A percentile compares a stretch with the other conserved stretches of the same genome.
phyloP scores from a whole-genome alignment of 192 early-diverging fungal species.

The Coemansia sp. region DNA sequence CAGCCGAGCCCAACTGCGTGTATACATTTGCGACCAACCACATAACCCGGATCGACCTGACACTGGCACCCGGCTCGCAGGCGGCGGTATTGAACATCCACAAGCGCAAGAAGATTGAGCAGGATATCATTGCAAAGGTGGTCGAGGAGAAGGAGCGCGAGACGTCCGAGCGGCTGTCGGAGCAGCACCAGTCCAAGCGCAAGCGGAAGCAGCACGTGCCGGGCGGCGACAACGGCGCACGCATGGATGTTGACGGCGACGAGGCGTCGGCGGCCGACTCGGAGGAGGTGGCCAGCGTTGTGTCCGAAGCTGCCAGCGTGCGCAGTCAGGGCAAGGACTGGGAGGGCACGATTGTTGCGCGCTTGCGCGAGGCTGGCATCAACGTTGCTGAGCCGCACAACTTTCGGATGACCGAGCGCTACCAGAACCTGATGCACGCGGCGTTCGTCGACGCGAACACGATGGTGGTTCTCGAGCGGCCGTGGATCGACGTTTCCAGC shows the following conservation, averaged over 20 bases:
- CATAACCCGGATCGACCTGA: conserved; percentile 72
- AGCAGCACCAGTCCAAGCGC: conserved; percentile 43
- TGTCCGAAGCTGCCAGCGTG: conserved; percentile 6
- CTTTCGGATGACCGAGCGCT: conserved; percentile 72
- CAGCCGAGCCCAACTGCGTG: conserved; percentile 58
- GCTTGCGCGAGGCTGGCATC: conserved; percentile 46
- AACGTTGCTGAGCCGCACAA: conserved; percentile 53
- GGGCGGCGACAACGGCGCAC: conserved; percentile 19
- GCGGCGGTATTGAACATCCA: conserved; percentile 55
- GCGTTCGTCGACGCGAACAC: conserved; percentile 68
- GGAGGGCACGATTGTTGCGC: conserved; percentile 39
- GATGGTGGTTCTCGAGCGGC: conserved; percentile 85
- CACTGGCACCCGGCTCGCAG: conserved; percentile 51
- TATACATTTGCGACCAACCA: conserved; percentile 67
- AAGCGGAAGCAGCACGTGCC: conserved; percentile 43
- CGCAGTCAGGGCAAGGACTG: conserved; percentile 34
- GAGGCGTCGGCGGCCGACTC: conserved; percentile 8
- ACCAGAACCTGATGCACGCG: conserved; percentile 77
- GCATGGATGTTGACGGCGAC: conserved; percentile 36
- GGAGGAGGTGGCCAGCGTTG: conserved; percentile 5
- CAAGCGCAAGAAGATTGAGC: conserved; percentile 59
- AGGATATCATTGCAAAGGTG: conserved; percentile 30
- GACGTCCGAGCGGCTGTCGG: conserved; percentile 32
- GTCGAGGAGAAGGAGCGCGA: conserved; percentile 35
- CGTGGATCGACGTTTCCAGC: conserved; percentile 72